These are phyloP conservation scores for Sicyos baderoa DNA, from an alignment of 306 rosid genomes.

Conservation along the genomic window DNA sequence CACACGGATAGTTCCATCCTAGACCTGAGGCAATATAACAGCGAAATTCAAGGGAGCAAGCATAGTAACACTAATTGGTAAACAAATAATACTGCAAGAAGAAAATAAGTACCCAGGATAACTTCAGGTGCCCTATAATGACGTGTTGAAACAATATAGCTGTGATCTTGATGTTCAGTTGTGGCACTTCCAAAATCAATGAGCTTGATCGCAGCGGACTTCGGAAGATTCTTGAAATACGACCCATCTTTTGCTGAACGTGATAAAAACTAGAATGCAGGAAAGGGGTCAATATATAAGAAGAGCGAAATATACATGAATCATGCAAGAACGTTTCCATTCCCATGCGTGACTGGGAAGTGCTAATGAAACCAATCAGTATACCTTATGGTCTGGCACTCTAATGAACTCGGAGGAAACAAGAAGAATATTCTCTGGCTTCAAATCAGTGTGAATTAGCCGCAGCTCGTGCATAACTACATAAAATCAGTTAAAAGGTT, in stretches of 20 bases:
- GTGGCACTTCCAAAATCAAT: constrained; percentile 83
- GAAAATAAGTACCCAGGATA: constrained; percentile 48
- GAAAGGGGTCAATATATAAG: constrained; percentile 7
- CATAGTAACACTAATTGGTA: not conserved
- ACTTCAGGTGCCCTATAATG: constrained; percentile 83
- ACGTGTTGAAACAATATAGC: constrained; percentile 74
- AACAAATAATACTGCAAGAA: not conserved
- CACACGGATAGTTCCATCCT: constrained; percentile 86
- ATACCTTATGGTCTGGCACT: constrained; percentile 76
- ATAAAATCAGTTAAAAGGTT: constrained; percentile 22
- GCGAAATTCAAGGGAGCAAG: constrained; percentile 5
- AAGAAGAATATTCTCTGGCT: constrained; percentile 53
- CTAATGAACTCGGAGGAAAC: constrained; percentile 49
- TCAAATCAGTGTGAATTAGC: constrained; percentile 72
- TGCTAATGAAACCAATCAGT: not conserved
- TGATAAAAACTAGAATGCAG: constrained; percentile 44
- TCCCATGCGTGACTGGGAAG: not conserved
- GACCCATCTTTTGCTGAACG: constrained; percentile 57
- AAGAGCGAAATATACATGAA: not conserved
- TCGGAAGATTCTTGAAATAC: constrained; percentile 66
- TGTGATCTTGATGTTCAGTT: constrained; percentile 71
- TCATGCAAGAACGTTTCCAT: not conserved
- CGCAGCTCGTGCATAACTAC: constrained; percentile 79
- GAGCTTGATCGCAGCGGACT: constrained; percentile 73
- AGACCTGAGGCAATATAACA: constrained; percentile 47